Base-by-base conservation (phyloP, 495 filamentous ascomycete species). In the Penicillium maclennaniae region DNA sequence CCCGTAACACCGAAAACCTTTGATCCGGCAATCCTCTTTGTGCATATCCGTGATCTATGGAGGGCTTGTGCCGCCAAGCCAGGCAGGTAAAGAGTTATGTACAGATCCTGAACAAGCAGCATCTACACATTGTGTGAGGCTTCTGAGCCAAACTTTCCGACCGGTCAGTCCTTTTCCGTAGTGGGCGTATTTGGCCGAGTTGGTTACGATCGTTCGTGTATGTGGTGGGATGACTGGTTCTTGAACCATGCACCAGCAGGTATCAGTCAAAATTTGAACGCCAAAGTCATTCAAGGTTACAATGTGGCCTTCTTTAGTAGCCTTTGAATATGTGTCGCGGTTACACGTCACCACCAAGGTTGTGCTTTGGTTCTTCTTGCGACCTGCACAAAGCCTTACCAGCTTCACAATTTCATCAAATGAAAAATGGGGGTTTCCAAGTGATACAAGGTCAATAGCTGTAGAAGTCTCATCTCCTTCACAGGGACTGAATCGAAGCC, bases 381-480 rank as follows among this genome's bases (percentile, higher is more conserved):
- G 61, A 6, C 54, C 48, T 21, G 15, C 9, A 27, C 55, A 61
- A 7, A 67, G 55, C 0, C 39, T 14, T 2, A 41, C 45, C 6
- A 65, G 49, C 0, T 39, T 54, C 20, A 12, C 14, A 15, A 65
- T 57, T 31, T 70, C 68, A 15, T 59, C 50, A 0, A 58, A 41
- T 7, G 69, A 55, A 36, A 71, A 68, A 42, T 71, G 66, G 7
- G 69, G 69, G 26, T 69, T 71, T 5, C 69, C 69, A 4, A 71
- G 58, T 3, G 69, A 71, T 3, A 71, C 51, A 9, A 71, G 48
- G 25, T 58, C 62, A 16, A 69, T 53, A 6, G 56, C 47, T 2
- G n/a, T 9, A 16, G 25, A 12, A 52, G 26, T 9, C n/a, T 19
- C 1, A 54, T 48, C n/a, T 20, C 31, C 23, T 8, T 41, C n/a